Conservation (phyloP, 164 flowering plant genomes). For the Sedum album region DNA sequence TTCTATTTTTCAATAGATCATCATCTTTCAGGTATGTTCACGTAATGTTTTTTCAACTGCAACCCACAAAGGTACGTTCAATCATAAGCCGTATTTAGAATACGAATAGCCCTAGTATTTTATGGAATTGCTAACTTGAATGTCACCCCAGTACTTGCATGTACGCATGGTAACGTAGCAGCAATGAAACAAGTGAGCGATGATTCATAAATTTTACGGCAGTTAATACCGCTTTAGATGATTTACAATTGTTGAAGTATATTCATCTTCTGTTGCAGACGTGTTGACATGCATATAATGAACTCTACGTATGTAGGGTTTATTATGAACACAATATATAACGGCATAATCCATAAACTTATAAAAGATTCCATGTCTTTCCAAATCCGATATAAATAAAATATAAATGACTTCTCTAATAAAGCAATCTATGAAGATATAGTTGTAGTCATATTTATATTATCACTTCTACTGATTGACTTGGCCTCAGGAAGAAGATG, state of each 20-base stretch:
- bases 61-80: no score
- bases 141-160: neutral
- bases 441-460: neutral
- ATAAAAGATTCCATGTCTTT: neutral
- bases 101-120: neutral
- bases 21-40: no score
- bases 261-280: no score
- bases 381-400: neutral
- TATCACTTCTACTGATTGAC: constrained; percentile 71
- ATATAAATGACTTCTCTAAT: neutral
- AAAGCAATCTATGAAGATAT: neutral
- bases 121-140: neutral
- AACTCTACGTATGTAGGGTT: neutral
- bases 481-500: constrained; percentile 50
- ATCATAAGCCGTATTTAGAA: no score
- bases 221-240: no score
- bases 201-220: no score
- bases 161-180: no score
- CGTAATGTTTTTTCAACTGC: no score
- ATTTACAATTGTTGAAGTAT: no score
- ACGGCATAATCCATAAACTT: neutral
- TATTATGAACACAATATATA: neutral
- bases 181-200: neutral
- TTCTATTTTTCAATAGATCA: no score
- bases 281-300: neutral